Evolutionary conservation across 2,329 filamentous ascomycete species (phyloP), one percentile per base, ranked within the genome.

Genomic region (Fusarium nygamai): DNA sequence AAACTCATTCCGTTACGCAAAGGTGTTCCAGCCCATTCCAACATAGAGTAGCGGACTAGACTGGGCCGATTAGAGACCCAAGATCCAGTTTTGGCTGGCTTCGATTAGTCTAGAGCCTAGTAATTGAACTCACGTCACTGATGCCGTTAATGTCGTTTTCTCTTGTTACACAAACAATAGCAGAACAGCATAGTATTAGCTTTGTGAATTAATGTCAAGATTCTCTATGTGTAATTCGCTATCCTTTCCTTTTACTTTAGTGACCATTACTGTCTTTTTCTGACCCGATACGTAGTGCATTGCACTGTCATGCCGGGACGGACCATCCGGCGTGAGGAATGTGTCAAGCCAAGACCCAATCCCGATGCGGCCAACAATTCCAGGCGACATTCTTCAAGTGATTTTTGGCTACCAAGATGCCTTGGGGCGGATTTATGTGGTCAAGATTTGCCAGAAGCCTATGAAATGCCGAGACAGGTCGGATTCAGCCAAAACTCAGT

Each of bases 171-270:
- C n/a, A 12, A 43, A 22, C 22, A 16, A 53, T 17, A 16, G 7
- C 17, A 0, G 16, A 24, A 3, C 22, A 24, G 10, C 22, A 3
- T 1, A 10, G 20, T 6, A 48, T n/a, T 0, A 4, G 20, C 10
- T 48, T 3, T 16, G 5, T 8, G 14, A 44, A 9, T 9, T 34
- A 16, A 34, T 16, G 6, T 16, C 33, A 34, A 34, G 33, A 16
- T 14, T 34, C 6, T 34, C 6, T 34, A 33, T 34, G 33, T 34
- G 5, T 16, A 34, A 2, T 16, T 34, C 34, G 34, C 7, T 17
- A 34, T 22, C 1, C 2, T 17, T 22, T 29, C 9, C 11, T 2
- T 20, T 46, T 4, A 27, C 0, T 20, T 46, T 4, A 10, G 5
- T 5, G 0, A 20, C 16, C 2, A 31, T 17, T 31, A n/a, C 3